Percentiles rank a stretch among this genome's conserved stretches.
Evolutionary conservation across 805 yeast genomes (phyloP).

Genomic region (Hanseniaspora clermontiae): DNA sequence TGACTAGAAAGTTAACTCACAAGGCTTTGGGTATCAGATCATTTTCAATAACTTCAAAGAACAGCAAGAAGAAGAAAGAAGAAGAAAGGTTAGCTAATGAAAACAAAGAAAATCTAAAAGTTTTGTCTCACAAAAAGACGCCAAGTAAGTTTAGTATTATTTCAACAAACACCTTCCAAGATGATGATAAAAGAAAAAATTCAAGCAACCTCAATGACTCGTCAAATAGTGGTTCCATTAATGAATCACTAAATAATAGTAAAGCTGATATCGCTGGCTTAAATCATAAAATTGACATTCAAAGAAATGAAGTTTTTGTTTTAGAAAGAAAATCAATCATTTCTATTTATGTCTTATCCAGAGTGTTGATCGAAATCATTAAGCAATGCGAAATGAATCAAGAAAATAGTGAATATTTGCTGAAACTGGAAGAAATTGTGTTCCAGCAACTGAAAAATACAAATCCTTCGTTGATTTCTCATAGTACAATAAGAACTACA

Average conservation of each 20-base stretch:
- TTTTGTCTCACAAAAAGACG: background rate
- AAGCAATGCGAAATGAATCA: slow-evolving; percentile 68
- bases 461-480: slow-evolving; percentile 58
- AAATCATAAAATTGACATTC: slow-evolving; percentile 29
- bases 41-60: slow-evolving; percentile 11
- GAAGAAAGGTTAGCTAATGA: background rate
- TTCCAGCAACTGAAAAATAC: slow-evolving; percentile 79
- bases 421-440: slow-evolving; percentile 81
- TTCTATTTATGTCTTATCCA: slow-evolving; percentile 74
- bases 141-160: background rate
- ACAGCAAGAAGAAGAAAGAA: slow-evolving; percentile 2
- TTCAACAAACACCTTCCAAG: background rate
- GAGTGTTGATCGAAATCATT: slow-evolving; percentile 86
- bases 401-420: slow-evolving; percentile 66
- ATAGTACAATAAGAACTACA: slow-evolving; percentile 67
- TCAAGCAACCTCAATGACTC: background rate
- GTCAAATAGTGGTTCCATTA: background rate
- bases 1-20: slow-evolving; percentile 11
- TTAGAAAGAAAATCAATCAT: slow-evolving; percentile 80
- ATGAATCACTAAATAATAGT: slow-evolving; percentile 18
- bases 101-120: background rate
- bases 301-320: slow-evolving; percentile 59
- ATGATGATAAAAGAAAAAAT: background rate
- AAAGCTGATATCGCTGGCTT: slow-evolving; percentile 22
- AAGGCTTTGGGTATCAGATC: slow-evolving; percentile 12